A percentile compares a stretch with the other conserved stretches of the same genome.
Conservation (phyloP, 1,284 basidiomycete species). For the Ganoderma multipileum region DNA sequence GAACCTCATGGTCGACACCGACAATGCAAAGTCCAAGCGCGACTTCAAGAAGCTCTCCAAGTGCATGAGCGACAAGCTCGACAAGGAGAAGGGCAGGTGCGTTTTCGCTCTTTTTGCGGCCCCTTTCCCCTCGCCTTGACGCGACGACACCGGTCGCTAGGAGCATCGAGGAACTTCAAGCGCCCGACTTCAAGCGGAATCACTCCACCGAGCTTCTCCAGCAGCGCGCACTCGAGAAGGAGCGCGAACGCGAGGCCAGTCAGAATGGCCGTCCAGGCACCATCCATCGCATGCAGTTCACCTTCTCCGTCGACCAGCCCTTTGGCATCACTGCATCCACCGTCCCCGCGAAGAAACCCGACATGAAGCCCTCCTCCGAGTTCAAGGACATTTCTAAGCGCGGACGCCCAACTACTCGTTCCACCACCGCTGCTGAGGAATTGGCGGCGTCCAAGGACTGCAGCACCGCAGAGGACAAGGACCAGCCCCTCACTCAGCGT, state of each 20-base stretch:
- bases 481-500: conserved; percentile 48
- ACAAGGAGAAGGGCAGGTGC: conserved; percentile 86
- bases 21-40: conserved; percentile 84
- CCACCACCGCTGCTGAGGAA: conserved; percentile 42
- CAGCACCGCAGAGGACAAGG: conserved; percentile 33
- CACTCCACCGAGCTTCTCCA: conserved; percentile 77
- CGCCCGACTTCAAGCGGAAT: conserved; percentile 78
- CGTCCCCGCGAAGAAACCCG: conserved; percentile 63
- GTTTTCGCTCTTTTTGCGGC: conserved; percentile 10
- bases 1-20: conserved; percentile 85
- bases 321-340: conserved; percentile 52
- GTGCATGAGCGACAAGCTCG: conserved; percentile 85
- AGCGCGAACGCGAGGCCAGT: conserved; percentile 77
- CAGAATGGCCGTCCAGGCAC: conserved; percentile 67
- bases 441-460: conserved; percentile 26
- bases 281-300: conserved; percentile 86
- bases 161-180: conserved; percentile 80
- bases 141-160: conserved; percentile 43
- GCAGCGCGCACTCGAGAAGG: conserved; percentile 79
- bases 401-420: conserved; percentile 46
- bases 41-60: conserved; percentile 87
- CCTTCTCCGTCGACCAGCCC: conserved; percentile 80
- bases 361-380: conserved; percentile 70
- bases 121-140: conserved; percentile 15
- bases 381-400: conserved; percentile 61